Evolutionary conservation across 768 basidiomycete species (phyloP).

Genomic region (Hemileccinum rubropunctum): DNA sequence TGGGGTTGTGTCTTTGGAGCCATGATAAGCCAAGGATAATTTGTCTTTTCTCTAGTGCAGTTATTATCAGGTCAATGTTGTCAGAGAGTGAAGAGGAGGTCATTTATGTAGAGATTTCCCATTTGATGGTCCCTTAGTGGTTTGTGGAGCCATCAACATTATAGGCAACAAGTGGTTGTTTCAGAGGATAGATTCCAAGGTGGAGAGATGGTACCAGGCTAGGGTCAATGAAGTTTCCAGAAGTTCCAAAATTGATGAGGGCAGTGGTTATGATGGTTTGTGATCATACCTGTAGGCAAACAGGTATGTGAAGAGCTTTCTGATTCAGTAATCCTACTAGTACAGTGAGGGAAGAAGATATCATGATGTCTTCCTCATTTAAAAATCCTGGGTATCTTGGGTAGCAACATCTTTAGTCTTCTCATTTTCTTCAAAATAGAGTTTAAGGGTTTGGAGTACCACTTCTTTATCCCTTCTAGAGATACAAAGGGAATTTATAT

Average conservation of each 20-base stretch:
- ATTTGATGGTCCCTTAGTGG: too few species aligned
- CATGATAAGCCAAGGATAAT: not conserved
- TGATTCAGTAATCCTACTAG: not conserved
- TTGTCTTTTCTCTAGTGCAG: not conserved
- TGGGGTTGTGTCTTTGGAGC: not conserved
- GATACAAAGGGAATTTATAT: not conserved
- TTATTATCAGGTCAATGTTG: not conserved
- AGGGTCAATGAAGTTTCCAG: too few species aligned
- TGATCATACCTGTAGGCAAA: too few species aligned
- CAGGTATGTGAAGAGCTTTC: not conserved
- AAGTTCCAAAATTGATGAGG: too few species aligned
- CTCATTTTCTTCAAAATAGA: not conserved
- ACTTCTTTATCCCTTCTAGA: not conserved
- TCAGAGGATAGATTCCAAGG: not conserved
- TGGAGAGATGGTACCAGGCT: not conserved
- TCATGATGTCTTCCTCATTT: not conserved
- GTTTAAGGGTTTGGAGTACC: not conserved
- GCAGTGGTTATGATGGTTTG: too few species aligned
- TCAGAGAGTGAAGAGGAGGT: not conserved
- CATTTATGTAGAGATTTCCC: too few species aligned
- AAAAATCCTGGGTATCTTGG: not conserved
- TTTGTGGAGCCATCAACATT: too few species aligned
- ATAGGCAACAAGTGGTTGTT: not conserved
- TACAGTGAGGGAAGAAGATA: not conserved
- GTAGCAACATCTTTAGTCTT: too few species aligned